These are phyloP conservation scores for Oryza meyeriana DNA, from an alignment of 176 grass and related monocot species.

Conservation along the genomic window DNA sequence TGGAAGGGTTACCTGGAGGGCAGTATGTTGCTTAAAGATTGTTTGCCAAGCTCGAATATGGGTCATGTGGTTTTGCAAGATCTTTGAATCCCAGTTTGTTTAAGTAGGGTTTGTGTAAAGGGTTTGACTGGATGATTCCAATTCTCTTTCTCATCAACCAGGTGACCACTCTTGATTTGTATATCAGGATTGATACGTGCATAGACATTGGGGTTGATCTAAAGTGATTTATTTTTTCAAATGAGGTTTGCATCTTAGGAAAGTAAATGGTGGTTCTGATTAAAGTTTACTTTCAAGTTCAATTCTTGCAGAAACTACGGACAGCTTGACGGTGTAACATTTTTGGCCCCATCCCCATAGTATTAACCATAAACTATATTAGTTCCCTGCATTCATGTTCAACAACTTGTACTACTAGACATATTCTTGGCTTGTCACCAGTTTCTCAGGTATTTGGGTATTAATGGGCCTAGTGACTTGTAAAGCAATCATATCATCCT, in stretches of 20 bases:
- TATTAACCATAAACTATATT: background rate
- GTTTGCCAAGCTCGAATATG: background rate
- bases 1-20: background rate
- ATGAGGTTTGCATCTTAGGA: background rate
- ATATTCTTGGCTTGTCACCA: background rate
- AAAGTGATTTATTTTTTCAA: background rate
- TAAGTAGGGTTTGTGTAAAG: background rate
- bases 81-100: background rate
- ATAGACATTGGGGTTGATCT: background rate
- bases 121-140: background rate
- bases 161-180: background rate
- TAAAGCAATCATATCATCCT: background rate
- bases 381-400: background rate
- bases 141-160: background rate
- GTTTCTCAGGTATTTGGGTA: background rate
- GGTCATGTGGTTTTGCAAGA: background rate
- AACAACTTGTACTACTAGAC: background rate
- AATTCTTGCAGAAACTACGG: background rate
- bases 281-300: background rate
- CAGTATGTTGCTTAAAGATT: background rate
- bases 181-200: background rate
- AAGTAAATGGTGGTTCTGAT: background rate
- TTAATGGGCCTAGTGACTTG: background rate
- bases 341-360: background rate
- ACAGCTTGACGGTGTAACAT: background rate